Evolutionary conservation across 495 filamentous ascomycete genomes (phyloP), one percentile per base, ranked within the genome.

Genomic region (Aspergillus cavernicola): DNA sequence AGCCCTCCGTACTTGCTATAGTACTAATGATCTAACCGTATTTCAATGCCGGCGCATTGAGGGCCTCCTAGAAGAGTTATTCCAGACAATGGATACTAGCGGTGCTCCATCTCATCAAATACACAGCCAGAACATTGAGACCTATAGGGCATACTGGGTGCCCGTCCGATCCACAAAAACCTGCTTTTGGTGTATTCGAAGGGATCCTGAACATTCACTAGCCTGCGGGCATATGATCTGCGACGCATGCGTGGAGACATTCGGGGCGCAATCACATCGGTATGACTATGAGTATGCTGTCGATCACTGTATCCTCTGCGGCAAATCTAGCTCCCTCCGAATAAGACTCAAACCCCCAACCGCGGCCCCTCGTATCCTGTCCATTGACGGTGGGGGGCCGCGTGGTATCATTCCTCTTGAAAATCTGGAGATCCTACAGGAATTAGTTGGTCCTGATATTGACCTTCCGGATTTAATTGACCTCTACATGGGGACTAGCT

Each of bases 371-470:
- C 35, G 60, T 2, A 53, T 72, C 6, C 55, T 72, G 11, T 64
- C 61, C 41, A 59, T 72, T 29, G 63, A 72, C 52, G 61, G 63
- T 29, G 65, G 65, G 33, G 63, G 63, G 19, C 50, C 54, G 6
- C 57, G 61, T 20, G 68, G 61, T 10, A 53, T 70, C 32, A 41
- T 68, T 23, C 61, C 65, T 10, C 59, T 70, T 7, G 52, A 64
- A 45, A 54, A 63, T 40, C 50, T 72, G 10, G 29, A 50, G 31
- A 48, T 62, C 7, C 41, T 71, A 15, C 58, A 71, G 38, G 45
- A 56, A 19, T 15, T 36, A 11, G 9, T 69, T 10, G 55, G 66
- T 12, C 37, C 50, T 11, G 44, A 26, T 9, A 53, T 52, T 19
- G 52, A 45, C 6, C 31, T 69, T 16, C 44, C 57, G n/a, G 58